Evolutionary conservation across 2,329 filamentous ascomycete genomes (phyloP).

Genomic region (Cytospora piceae): DNA sequence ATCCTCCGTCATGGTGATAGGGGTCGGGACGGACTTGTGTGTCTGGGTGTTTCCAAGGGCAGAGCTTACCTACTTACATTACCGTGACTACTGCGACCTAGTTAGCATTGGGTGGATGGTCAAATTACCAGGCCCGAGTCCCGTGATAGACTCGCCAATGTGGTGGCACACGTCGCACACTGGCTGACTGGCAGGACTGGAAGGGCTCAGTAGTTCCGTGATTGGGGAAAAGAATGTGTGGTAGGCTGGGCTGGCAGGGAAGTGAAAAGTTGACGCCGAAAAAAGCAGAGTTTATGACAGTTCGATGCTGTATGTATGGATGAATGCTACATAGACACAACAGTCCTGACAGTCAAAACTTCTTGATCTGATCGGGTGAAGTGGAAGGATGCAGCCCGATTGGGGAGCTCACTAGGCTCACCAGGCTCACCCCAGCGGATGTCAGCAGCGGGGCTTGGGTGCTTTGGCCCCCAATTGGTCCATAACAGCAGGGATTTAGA

Average conservation of each 20-base stretch:
- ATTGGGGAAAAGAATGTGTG: constrained; percentile 22
- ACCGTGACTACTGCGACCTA: not conserved
- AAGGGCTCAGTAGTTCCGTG: constrained; percentile 21
- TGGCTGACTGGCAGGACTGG: not conserved
- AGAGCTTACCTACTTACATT: no score
- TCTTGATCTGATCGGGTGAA: not conserved
- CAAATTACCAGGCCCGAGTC: constrained; percentile 13
- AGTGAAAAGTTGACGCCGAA: not conserved
- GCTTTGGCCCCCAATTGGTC: constrained; percentile 36
- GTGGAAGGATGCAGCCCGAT: constrained; percentile 13
- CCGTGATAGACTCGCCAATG: constrained; percentile 22
- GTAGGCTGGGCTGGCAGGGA: constrained; percentile 5
- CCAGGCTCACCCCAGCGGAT: constrained; percentile 39
- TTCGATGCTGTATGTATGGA: no score
- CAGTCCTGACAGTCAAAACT: not conserved
- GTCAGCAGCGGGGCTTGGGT: constrained; percentile 28
- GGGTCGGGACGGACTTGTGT: not conserved
- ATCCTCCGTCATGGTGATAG: not conserved
- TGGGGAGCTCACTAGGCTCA: constrained; percentile 10
- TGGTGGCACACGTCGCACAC: constrained; percentile 22
- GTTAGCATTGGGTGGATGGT: constrained; percentile 5
- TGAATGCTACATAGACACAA: no score
- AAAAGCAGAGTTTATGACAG: constrained; percentile 1
- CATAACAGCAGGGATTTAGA: constrained; percentile 44
- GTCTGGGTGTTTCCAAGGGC: not conserved